phyloP scores from a whole-genome alignment of 2,329 filamentous ascomycete species.

The Pseudogymnoascus sp. region DNA sequence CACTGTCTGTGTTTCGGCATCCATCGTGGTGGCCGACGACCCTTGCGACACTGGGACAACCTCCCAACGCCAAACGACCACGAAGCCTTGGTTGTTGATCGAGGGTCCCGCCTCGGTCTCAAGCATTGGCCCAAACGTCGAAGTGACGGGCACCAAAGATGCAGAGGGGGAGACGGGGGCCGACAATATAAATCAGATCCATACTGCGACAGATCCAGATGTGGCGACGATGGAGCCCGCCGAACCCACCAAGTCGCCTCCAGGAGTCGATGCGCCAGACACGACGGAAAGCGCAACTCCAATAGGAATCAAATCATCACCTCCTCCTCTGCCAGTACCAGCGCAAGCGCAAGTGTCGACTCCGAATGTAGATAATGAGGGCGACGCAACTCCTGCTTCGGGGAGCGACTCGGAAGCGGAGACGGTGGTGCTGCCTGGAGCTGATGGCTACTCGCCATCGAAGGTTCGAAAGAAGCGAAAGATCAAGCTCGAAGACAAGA shows the following conservation, averaged over 20 bases:
- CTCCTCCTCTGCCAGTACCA: slow-evolving; percentile 18
- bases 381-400: slow-evolving; percentile 22
- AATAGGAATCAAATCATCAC: slow-evolving; percentile 25
- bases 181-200: slow-evolving; percentile 27
- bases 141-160: slow-evolving; percentile 18
- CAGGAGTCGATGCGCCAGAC: slow-evolving; percentile 16
- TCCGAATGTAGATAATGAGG: not conserved
- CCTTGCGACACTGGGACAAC: not conserved
- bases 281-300: slow-evolving; percentile 18
- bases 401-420: slow-evolving; percentile 64
- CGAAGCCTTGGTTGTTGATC: slow-evolving; percentile 8
- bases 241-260: slow-evolving; percentile 5
- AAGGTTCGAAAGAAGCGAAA: slow-evolving; percentile 47
- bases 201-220: slow-evolving; percentile 19
- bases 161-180: slow-evolving; percentile 24
- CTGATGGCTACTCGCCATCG: slow-evolving; percentile 54
- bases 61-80: not conserved
- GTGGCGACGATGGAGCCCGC: not conserved
- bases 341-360: not conserved
- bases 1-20: slow-evolving; percentile 5
- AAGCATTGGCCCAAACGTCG: slow-evolving; percentile 8
- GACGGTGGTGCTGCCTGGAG: slow-evolving; percentile 59
- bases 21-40: slow-evolving; percentile 7
- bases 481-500: slow-evolving; percentile 56
- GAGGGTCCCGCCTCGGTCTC: slow-evolving; percentile 3